phyloP scores from a whole-genome alignment of 2,329 filamentous ascomycete genomes.

The Aspergillus hortae region DNA sequence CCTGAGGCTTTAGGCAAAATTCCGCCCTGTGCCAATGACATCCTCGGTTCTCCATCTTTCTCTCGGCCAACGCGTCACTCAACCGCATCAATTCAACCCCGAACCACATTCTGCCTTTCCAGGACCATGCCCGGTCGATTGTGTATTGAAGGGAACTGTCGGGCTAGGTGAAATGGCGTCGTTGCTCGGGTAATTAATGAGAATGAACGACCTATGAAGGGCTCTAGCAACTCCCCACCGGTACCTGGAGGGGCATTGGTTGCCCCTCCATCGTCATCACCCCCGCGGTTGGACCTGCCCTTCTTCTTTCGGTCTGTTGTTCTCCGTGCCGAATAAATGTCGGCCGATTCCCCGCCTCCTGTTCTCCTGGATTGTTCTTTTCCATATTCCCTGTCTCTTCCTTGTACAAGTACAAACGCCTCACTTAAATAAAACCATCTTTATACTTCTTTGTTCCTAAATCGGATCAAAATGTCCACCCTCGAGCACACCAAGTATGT shows the following conservation, averaged over 20 bases:
- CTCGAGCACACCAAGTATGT: conserved; percentile 29
- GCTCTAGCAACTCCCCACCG: conserved; percentile 1
- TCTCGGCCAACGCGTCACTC: not conserved
- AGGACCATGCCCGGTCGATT: not conserved
- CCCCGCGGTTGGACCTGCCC: conserved; percentile 21
- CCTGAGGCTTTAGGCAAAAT: conserved; percentile 7
- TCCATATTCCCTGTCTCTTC: not conserved
- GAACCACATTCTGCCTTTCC: no score
- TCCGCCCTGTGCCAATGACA: not conserved
- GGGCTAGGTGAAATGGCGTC: not conserved
- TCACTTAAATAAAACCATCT: not conserved
- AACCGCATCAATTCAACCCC: not conserved
- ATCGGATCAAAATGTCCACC: conserved; percentile 23
- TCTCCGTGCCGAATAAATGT: not conserved
- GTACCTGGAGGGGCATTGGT: conserved; percentile 6
- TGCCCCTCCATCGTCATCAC: conserved; percentile 21
- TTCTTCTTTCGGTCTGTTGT: conserved; percentile 5
- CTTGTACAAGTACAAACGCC: not conserved
- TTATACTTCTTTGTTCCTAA: not conserved
- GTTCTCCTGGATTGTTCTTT: not conserved
- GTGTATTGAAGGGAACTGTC: no score
- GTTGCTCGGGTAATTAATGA: conserved; percentile 2
- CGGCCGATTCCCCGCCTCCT: not conserved
- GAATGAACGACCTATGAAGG: not conserved
- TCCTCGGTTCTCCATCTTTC: not conserved